Evolutionary conservation across 2,329 filamentous ascomycete species (phyloP).

Genomic region (Colletotrichum liriopes): DNA sequence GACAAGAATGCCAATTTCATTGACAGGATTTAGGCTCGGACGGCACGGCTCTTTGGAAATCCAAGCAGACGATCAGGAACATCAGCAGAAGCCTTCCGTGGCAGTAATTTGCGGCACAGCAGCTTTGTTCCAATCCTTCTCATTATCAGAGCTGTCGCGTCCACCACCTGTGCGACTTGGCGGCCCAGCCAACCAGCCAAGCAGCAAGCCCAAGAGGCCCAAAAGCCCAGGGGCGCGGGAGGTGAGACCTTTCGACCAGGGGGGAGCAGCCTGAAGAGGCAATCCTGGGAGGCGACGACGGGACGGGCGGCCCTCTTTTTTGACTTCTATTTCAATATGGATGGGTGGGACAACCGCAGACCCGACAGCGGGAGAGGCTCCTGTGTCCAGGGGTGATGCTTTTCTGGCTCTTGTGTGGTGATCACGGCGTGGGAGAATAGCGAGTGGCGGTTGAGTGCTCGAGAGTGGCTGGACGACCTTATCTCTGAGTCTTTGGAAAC

Average conservation of each 20-base stretch:
- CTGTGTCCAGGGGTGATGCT: slow-evolving; percentile 6
- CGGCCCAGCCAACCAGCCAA: not conserved
- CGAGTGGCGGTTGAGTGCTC: no score
- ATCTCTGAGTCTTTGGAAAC: not conserved
- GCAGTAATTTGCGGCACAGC: slow-evolving; percentile 3
- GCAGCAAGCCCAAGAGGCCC: not conserved
- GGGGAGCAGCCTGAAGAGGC: slow-evolving; percentile 9
- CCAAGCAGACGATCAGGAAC: slow-evolving; percentile 21
- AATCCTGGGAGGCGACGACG: not conserved
- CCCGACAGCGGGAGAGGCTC: slow-evolving; percentile 28
- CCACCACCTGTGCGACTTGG: not conserved
- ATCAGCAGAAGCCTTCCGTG: slow-evolving; percentile 21
- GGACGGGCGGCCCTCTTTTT: slow-evolving; percentile 34
- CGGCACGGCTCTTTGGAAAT: slow-evolving; percentile 24
- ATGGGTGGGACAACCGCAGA: slow-evolving; percentile 20
- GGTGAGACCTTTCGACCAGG: slow-evolving; percentile 9
- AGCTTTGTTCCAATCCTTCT: slow-evolving; percentile 1
- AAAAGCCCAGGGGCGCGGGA: not conserved
- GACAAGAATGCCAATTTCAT: not conserved
- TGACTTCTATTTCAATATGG: slow-evolving; percentile 38
- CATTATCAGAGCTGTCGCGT: not conserved
- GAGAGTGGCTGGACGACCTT: slow-evolving; percentile 4
- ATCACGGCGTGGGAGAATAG: not conserved
- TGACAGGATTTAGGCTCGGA: slow-evolving; percentile 24
- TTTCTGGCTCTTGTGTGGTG: not conserved